Conservation (phyloP, 2,329 filamentous ascomycete genomes). For the Xylaria sp. region DNA sequence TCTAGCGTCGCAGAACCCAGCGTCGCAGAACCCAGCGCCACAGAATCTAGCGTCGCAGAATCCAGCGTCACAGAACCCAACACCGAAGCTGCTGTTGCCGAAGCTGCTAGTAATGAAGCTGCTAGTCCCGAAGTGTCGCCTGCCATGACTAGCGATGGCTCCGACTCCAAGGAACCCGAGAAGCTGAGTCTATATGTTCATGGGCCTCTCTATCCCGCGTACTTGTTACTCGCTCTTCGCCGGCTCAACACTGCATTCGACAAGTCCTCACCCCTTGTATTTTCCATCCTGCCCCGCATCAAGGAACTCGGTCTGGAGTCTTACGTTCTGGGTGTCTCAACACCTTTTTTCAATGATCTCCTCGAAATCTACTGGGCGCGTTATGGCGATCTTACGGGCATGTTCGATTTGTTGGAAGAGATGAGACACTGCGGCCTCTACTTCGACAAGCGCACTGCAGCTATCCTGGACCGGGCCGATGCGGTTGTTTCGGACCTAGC, state of each 20-base stretch:
- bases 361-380: slow-evolving; percentile 57
- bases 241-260: slow-evolving; percentile 54
- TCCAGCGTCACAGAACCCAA: background rate
- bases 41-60: too few relatives aligned
- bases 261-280: slow-evolving; percentile 52
- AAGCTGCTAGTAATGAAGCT: too few relatives aligned
- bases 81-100: background rate
- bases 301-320: slow-evolving; percentile 63
- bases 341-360: slow-evolving; percentile 63
- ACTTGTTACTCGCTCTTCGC: slow-evolving; percentile 52
- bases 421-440: slow-evolving; percentile 60
- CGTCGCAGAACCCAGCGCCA: too few relatives aligned
- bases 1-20: too few relatives aligned
- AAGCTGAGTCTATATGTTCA: slow-evolving; percentile 49
- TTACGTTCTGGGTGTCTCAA: slow-evolving; percentile 66
- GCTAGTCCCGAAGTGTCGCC: background rate
- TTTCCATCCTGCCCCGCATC: slow-evolving; percentile 60
- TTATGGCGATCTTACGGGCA: slow-evolving; percentile 51
- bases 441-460: slow-evolving; percentile 47
- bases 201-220: slow-evolving; percentile 59
- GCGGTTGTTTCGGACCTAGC: slow-evolving; percentile 16
- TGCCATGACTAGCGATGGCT: background rate
- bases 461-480: slow-evolving; percentile 34
- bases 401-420: slow-evolving; percentile 55
- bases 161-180: background rate